These are phyloP conservation scores for Annulohypoxylon nitens DNA, from an alignment of 495 filamentous ascomycete genomes.

Conservation along the genomic window DNA sequence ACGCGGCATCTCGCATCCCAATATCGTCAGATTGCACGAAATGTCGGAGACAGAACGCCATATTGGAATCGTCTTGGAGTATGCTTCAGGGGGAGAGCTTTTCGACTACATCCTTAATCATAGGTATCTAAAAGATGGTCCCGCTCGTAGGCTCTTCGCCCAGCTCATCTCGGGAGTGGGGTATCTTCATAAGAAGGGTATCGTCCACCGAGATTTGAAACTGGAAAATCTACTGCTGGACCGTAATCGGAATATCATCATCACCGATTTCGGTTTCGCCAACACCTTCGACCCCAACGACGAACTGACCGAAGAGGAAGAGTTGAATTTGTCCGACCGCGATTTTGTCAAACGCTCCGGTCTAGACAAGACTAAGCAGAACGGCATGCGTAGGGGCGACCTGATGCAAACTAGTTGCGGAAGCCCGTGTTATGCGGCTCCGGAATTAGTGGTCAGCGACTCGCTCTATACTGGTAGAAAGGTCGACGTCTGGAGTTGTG, in stretches of 20 bases:
- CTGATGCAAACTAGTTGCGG: conserved; percentile 86
- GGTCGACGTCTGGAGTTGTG: conserved; percentile 99
- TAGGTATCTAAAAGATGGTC: conserved; percentile 92
- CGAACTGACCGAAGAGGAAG: conserved; percentile 89
- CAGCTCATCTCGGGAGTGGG: conserved; percentile 97
- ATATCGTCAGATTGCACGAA: conserved; percentile 97
- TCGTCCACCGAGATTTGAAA: conserved; percentile 97
- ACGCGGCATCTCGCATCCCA: conserved; percentile 86
- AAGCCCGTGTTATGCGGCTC: conserved; percentile 95
- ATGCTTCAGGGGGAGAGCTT: conserved; percentile 95
- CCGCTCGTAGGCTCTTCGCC: conserved; percentile 91
- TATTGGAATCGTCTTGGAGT: conserved; percentile 98
- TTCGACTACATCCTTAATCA: conserved; percentile 99
- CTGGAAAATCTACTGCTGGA: conserved; percentile 96
- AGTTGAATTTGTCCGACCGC: conserved; percentile 84
- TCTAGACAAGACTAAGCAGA: conserved; percentile 72
- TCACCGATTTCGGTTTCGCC: conserved; percentile 99
- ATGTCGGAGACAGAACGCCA: conserved; percentile 98
- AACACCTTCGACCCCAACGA: conserved; percentile 95
- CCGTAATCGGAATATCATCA: conserved; percentile 98
- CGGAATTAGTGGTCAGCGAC: conserved; percentile 97
- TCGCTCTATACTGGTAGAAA: conserved; percentile 97
- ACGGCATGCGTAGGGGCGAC: conserved; percentile 75
- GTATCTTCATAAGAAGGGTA: conserved; percentile 98
- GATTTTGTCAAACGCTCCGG: conserved; percentile 85